Conservation (phyloP, 345 rosid species). For the Dipteronia sinensis region DNA sequence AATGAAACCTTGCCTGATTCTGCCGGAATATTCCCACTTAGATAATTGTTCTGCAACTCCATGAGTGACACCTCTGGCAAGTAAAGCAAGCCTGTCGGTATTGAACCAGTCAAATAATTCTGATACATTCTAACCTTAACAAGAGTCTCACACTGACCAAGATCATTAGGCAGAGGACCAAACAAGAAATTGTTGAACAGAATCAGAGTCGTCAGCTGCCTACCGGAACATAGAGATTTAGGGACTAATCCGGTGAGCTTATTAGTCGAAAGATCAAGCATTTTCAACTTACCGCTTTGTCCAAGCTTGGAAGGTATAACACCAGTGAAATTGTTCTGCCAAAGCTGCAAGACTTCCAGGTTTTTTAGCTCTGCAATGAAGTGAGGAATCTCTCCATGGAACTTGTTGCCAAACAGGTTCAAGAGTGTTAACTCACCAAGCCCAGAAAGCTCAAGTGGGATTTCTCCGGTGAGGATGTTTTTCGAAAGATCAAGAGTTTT, state of each 20-base stretch:
- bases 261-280: conserved; percentile 82
- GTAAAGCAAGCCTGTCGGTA: conserved; percentile 74
- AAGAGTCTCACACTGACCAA: conserved; percentile 67
- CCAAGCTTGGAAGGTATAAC: conserved; percentile 75
- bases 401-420: conserved; percentile 71
- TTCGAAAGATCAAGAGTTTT: conserved; percentile 74
- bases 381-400: conserved; percentile 82
- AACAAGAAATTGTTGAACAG: conserved; percentile 83
- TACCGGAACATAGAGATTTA: conserved; percentile 50
- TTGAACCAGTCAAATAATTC: conserved; percentile 72
- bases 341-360: conserved; percentile 61
- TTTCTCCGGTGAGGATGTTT: conserved; percentile 73
- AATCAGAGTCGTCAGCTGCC: conserved; percentile 60
- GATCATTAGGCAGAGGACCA: conserved; percentile 73
- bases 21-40: conserved; percentile 50
- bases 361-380: conserved; percentile 59
- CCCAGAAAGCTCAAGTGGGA: conserved; percentile 64
- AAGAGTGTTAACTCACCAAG: conserved; percentile 66
- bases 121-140: conserved; percentile 72
- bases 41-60: conserved; percentile 80
- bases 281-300: conserved; percentile 56
- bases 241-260: conserved; percentile 84
- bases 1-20: conserved; percentile 34
- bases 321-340: conserved; percentile 95
- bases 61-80: conserved; percentile 61